Percentiles rank a stretch among this genome's conserved stretches.
Conservation (phyloP, 768 basidiomycete genomes). For the Cubamyces sp. region DNA sequence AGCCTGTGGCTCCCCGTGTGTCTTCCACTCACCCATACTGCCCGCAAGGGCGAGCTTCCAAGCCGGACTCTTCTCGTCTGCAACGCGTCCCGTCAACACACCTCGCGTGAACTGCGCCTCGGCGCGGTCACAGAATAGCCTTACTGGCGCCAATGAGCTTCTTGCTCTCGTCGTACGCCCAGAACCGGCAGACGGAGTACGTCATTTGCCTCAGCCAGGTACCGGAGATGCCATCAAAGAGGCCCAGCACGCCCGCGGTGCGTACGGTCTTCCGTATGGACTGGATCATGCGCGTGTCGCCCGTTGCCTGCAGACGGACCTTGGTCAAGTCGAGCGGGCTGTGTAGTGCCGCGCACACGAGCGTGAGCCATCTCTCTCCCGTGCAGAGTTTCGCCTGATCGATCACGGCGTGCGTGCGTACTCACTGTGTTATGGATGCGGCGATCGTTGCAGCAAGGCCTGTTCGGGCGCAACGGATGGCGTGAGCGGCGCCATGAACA, state of each 20-base stretch:
- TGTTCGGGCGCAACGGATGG: constrained; percentile 28
- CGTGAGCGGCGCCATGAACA: constrained; percentile 5
- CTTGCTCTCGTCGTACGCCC: constrained; percentile 92
- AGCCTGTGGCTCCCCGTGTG: neutral
- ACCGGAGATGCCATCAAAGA: constrained; percentile 86
- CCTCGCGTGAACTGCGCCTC: neutral
- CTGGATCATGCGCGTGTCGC: constrained; percentile 88
- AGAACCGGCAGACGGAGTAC: constrained; percentile 91
- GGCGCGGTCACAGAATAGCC: constrained; percentile 12
- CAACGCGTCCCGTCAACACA: neutral
- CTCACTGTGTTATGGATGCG: constrained; percentile 85
- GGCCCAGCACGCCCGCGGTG: constrained; percentile 76
- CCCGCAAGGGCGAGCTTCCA: constrained; percentile 85
- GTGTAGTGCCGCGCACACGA: neutral
- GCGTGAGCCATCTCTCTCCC: neutral
- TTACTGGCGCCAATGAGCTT: constrained; percentile 70
- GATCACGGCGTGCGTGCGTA: constrained; percentile 14
- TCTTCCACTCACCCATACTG: constrained; percentile 70
- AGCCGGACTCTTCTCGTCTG: constrained; percentile 67
- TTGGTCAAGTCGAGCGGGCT: constrained; percentile 90
- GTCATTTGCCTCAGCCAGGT: constrained; percentile 94
- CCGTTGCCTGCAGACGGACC: constrained; percentile 88
- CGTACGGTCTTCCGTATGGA: constrained; percentile 81
- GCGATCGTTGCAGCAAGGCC: constrained; percentile 84
- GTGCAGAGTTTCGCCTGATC: neutral